Evolutionary conservation across 148 eudicot genomes (phyloP).

Genomic region (Salicornia ramosissima): DNA sequence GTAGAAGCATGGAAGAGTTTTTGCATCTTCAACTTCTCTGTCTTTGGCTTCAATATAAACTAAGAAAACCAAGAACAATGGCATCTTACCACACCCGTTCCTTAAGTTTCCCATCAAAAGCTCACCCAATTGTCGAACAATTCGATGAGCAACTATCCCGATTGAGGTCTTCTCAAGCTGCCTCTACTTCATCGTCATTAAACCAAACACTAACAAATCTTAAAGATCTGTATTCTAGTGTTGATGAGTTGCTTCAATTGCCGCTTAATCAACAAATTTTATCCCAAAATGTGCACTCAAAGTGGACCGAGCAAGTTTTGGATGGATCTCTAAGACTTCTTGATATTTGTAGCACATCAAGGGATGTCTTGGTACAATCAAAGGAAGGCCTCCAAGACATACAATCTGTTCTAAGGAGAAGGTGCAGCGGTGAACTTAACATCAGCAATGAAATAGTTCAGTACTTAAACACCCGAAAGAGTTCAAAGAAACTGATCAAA

Average conservation of each 20-base stretch:
- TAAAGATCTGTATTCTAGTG: slow-evolving; percentile 17
- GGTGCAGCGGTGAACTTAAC: slow-evolving; percentile 21
- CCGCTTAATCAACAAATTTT: slow-evolving; percentile 20
- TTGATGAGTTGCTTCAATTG: slow-evolving; percentile 31
- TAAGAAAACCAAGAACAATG: too few species aligned
- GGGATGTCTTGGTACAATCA: slow-evolving; percentile 22
- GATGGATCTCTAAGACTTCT: slow-evolving; percentile 33
- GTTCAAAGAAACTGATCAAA: slow-evolving; percentile 18
- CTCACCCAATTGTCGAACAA: slow-evolving; percentile 20
- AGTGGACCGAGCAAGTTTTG: slow-evolving; percentile 16
- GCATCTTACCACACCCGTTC: not conserved
- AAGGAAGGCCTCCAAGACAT: slow-evolving; percentile 24
- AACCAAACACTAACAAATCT: slow-evolving; percentile 21
- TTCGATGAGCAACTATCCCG: slow-evolving; percentile 17
- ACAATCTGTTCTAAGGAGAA: slow-evolving; percentile 29
- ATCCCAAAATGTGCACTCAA: slow-evolving; percentile 4
- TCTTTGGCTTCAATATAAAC: too few species aligned
- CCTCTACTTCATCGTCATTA: slow-evolving; percentile 30
- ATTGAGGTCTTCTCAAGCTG: slow-evolving; percentile 25
- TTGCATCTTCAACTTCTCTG: too few species aligned
- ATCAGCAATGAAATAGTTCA: not conserved
- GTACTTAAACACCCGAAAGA: slow-evolving; percentile 22
- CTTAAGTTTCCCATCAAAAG: slow-evolving; percentile 18
- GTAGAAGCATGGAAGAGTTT: too few species aligned
- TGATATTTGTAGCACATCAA: slow-evolving; percentile 26